These are phyloP conservation scores for Breviolum minutum DNA, from an alignment of 73 alveolate species.

Conservation along the genomic window DNA sequence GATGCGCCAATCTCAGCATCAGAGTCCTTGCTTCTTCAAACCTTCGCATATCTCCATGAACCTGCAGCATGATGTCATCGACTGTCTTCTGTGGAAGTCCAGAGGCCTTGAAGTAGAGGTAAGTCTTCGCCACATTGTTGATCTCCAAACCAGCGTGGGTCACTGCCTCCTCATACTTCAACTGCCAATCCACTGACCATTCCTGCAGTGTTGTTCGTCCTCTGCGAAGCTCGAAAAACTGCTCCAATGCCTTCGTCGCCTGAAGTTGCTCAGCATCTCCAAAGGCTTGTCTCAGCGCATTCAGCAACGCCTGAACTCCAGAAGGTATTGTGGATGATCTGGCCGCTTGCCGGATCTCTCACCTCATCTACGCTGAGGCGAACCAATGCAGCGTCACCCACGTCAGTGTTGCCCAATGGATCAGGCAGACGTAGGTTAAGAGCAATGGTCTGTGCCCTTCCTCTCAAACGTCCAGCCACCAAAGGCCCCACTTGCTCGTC, in stretches of 20 bases:
- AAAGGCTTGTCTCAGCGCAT: neutral
- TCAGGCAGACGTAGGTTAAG: neutral
- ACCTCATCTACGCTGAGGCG: neutral
- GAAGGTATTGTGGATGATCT: neutral
- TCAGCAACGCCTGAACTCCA: neutral
- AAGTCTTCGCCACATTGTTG: neutral
- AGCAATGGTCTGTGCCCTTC: neutral
- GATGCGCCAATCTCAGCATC: neutral
- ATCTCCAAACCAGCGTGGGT: conserved; percentile 13
- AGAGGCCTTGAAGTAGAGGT: neutral
- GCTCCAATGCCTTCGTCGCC: neutral
- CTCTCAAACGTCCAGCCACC: neutral
- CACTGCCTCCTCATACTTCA: neutral
- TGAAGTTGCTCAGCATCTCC: neutral
- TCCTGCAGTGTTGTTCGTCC: neutral
- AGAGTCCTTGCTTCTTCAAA: neutral
- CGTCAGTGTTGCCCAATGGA: neutral
- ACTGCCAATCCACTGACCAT: neutral
- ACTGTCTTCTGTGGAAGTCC: neutral
- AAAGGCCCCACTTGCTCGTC: neutral
- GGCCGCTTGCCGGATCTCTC: neutral
- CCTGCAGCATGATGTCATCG: neutral
- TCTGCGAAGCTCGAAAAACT: neutral
- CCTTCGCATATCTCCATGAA: neutral
- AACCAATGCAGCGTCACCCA: neutral